Percentiles rank a stretch among this genome's conserved stretches.
Evolutionary conservation across 345 rosid species (phyloP).

Genomic region (Balakata baccata): DNA sequence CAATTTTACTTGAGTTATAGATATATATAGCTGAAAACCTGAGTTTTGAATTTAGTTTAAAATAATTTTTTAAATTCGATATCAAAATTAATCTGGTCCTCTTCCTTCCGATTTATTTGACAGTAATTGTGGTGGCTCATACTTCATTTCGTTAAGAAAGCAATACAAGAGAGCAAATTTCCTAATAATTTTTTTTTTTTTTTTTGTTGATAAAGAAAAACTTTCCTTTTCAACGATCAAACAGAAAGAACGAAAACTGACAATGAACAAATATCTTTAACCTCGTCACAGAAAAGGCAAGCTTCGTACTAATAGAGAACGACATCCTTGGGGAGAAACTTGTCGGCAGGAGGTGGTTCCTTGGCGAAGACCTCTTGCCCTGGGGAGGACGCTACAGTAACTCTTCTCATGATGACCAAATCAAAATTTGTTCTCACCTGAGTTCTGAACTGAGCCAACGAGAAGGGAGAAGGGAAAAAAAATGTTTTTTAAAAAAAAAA

Average conservation of each 20-base stretch:
- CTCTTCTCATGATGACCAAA: too few relatives aligned
- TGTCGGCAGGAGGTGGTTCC: constrained; percentile 41
- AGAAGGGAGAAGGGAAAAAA: too few relatives aligned
- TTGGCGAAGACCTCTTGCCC: constrained; percentile 61
- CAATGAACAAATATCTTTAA: constrained; percentile 50
- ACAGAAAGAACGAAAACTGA: background rate
- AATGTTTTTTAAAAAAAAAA: too few relatives aligned
- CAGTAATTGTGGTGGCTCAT: background rate
- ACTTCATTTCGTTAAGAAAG: background rate
- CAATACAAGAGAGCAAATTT: background rate
- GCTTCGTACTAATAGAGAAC: constrained; percentile 94
- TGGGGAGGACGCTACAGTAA: constrained; percentile 46
- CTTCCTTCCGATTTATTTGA: background rate
- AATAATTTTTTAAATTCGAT: too few relatives aligned
- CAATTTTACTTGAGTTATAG: too few relatives aligned
- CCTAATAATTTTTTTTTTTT: too few relatives aligned
- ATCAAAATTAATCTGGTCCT: background rate
- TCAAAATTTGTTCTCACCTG: too few relatives aligned
- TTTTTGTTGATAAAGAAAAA: too few relatives aligned
- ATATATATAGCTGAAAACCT: too few relatives aligned
- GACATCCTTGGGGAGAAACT: constrained; percentile 56
- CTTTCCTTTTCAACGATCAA: too few relatives aligned
- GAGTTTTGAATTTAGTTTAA: background rate
- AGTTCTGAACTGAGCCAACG: too few relatives aligned
- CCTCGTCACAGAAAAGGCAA: constrained; percentile 94